Evolutionary conservation across 23 red algal species (phyloP), one percentile per base, ranked within the genome.

Genomic region (Gracilariopsis chorda): DNA sequence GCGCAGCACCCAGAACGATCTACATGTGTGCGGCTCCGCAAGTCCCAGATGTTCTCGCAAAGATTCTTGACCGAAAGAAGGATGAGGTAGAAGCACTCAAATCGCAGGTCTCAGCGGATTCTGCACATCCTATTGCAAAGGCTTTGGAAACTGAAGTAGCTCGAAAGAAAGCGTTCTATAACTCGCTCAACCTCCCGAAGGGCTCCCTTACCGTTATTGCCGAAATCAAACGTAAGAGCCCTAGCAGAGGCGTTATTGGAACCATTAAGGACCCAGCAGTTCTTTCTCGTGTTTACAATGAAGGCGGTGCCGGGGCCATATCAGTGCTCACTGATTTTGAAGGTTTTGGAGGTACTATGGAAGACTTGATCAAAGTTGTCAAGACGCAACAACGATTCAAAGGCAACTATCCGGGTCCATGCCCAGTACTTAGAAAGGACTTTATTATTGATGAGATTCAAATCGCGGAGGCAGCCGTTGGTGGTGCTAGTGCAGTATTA

Each of bases 361-460:
- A 95, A 39, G 96, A 98, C 39, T 82, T 98, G 37, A 44, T 63
- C 19, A 58, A 59, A 43, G 96, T 95, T 7, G 93, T 95, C 8
- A 33, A 77, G 53, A 77, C 83, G 7, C 92, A 95, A 73, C 52
- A 82, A 59, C 82, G 65, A 24, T 93, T 90, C 51, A 77, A 82
- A 42, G 96, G 94, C 4, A 90, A 90, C 12, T 98, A 84, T 80
- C 96, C 96, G 0, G 91, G 87, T 1, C 96, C 96, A 45, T 95
- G 90, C 39, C 93, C 93, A 0, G 91, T 98, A 1, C 88, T 98
- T 27, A 88, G 96, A 21, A 98, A 98, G 52, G 96, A 98, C 55
- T 98, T 98, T 90, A 95, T 89, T 39, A 98, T 98, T 32, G 96
- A 98, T 43, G 91, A 95, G 84, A 82, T 98, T 51, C 96, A 98